Percentiles rank a stretch among this genome's conserved stretches.
These are phyloP conservation scores for Inosperma sp. DNA, from an alignment of 768 basidiomycete species.

Conservation along the genomic window DNA sequence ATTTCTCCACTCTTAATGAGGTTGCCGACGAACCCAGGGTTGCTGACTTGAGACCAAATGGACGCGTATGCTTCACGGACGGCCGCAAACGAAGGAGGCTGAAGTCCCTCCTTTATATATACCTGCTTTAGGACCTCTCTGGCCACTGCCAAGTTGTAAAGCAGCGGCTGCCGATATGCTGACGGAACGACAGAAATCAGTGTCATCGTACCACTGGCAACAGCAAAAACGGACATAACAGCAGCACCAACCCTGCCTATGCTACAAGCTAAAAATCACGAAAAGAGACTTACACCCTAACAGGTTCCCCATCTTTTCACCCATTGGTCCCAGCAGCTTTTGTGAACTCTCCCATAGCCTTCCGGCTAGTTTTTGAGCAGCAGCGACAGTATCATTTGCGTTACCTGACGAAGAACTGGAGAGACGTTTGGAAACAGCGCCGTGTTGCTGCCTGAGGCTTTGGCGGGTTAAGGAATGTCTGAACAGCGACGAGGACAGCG, in stretches of 20 bases:
- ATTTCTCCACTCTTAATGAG: constrained; percentile 60
- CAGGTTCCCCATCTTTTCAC: constrained; percentile 50
- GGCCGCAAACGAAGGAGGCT: constrained; percentile 58
- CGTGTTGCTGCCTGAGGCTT: constrained; percentile 22
- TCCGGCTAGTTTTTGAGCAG: constrained; percentile 53
- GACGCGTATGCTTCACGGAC: constrained; percentile 57
- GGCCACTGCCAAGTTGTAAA: constrained; percentile 75
- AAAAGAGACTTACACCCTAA: constrained; percentile 40
- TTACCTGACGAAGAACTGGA: constrained; percentile 55
- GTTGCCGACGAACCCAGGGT: constrained; percentile 57
- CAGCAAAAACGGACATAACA: neutral
- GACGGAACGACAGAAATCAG: constrained; percentile 6
- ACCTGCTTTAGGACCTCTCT: constrained; percentile 74
- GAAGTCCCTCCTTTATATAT: constrained; percentile 65
- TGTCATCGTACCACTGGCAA: too few species aligned
- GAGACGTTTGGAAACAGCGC: constrained; percentile 35
- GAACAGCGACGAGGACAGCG: constrained; percentile 20
- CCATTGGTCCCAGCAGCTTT: constrained; percentile 41
- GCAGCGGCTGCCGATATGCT: constrained; percentile 72
- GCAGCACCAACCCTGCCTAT: neutral
- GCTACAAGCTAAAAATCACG: constrained; percentile 3
- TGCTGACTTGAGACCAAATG: constrained; percentile 58
- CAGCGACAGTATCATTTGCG: constrained; percentile 61
- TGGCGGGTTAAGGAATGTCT: constrained; percentile 31
- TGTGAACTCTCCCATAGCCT: constrained; percentile 50